phyloP scores from a whole-genome alignment of 2,329 filamentous ascomycete species.

The Lasiodiplodia hormozganensis region DNA sequence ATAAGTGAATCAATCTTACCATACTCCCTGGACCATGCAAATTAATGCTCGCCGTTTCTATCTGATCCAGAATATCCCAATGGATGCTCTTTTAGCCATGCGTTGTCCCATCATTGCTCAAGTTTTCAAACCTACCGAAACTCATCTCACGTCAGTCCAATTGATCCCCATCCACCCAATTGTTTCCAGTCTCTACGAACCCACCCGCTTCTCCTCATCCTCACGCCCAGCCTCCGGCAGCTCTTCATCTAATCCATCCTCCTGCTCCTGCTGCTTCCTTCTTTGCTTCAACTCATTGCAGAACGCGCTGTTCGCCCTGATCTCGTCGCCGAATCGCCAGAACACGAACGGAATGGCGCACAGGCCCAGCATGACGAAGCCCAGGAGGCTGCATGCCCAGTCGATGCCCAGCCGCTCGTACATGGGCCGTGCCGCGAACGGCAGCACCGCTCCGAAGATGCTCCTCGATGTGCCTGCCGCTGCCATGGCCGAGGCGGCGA shows the following conservation, averaged over 20 bases:
- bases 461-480: slow-evolving; percentile 83
- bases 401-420: slow-evolving; percentile 72
- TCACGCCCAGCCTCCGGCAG: background rate
- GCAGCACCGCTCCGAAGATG: slow-evolving; percentile 71
- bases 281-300: slow-evolving; percentile 62
- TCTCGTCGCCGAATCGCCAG: slow-evolving; percentile 59
- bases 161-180: background rate
- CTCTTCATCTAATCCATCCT: background rate
- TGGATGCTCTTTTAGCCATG: background rate
- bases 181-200: background rate
- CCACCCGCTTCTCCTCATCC: background rate
- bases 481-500: slow-evolving; percentile 79
- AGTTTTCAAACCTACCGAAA: background rate
- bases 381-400: slow-evolving; percentile 65
- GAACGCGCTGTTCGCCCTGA: slow-evolving; percentile 66
- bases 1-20: background rate
- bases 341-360: slow-evolving; percentile 66
- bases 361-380: slow-evolving; percentile 57
- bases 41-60: background rate
- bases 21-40: background rate
- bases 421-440: slow-evolving; percentile 61
- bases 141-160: background rate
- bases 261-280: slow-evolving; percentile 35
- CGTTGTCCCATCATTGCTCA: slow-evolving; percentile 1
- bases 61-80: background rate